Evolutionary conservation across 441 rosid genomes (phyloP).

Genomic region (Adansonia grandidieri): DNA sequence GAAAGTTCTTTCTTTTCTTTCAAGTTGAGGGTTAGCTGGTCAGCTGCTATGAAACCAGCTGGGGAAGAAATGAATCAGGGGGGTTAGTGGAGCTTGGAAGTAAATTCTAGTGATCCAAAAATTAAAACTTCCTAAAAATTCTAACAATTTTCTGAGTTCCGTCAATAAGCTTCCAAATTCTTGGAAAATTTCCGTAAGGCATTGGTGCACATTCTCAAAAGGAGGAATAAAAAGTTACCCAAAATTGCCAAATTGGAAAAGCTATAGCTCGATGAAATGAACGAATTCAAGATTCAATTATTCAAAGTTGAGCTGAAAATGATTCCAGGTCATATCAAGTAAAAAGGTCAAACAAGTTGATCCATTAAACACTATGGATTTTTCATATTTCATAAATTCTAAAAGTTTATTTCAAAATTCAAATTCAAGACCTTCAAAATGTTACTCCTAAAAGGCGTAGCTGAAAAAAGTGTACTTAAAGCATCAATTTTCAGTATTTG

Average conservation of each 20-base stretch:
- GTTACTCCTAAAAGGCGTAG: too few relatives aligned
- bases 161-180: too few relatives aligned
- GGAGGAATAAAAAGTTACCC: neutral
- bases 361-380: neutral
- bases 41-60: neutral
- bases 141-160: neutral
- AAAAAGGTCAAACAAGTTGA: neutral
- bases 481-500: neutral
- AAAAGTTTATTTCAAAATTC: neutral
- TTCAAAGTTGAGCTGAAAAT: neutral
- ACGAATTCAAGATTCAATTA: neutral
- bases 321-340: neutral
- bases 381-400: neutral
- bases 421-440: neutral
- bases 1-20: neutral
- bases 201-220: neutral
- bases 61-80: neutral
- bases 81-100: neutral
- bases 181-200: neutral
- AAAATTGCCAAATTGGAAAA: too few relatives aligned
- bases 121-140: neutral
- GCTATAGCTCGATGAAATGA: neutral
- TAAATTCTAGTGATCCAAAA: neutral
- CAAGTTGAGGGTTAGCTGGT: neutral
- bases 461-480: neutral